A percentile compares a stretch with the other conserved stretches of the same genome.
Conservation (phyloP, 2,329 filamentous ascomycete species). For the Furcasterigmium furcatum region DNA sequence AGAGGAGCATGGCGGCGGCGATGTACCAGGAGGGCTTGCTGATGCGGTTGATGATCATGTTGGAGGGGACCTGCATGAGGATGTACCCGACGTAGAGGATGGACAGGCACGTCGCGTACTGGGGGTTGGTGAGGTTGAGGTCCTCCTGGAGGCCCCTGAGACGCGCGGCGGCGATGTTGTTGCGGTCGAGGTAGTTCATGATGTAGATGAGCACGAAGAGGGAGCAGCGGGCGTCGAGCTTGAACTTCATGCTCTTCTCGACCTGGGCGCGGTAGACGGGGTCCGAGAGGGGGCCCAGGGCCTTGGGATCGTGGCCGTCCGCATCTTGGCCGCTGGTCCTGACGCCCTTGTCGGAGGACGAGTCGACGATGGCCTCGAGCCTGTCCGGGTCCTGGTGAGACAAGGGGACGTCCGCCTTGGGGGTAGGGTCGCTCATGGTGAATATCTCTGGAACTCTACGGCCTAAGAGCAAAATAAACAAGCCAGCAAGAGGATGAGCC, state of each 20-base stretch:
- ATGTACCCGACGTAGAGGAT: slow-evolving; percentile 68
- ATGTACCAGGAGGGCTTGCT: slow-evolving; percentile 50
- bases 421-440: slow-evolving; percentile 3
- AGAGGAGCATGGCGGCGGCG: slow-evolving; percentile 48
- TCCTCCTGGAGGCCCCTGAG: slow-evolving; percentile 63
- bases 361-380: background rate
- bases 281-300: slow-evolving; percentile 15
- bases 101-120: slow-evolving; percentile 62
- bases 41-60: slow-evolving; percentile 55
- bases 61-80: slow-evolving; percentile 59
- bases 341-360: slow-evolving; percentile 1
- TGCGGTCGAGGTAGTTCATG: slow-evolving; percentile 66
- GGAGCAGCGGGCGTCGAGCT: slow-evolving; percentile 66
- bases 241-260: slow-evolving; percentile 65
- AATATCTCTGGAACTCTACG: background rate
- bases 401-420: background rate
- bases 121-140: slow-evolving; percentile 47
- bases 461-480: background rate
- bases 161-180: slow-evolving; percentile 65
- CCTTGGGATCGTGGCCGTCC: background rate
- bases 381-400: background rate
- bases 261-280: slow-evolving; percentile 48
- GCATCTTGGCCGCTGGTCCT: background rate
- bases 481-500: background rate
- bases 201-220: slow-evolving; percentile 74